A percentile compares a stretch with the other conserved stretches of the same genome.
phyloP scores from a whole-genome alignment of 2,329 filamentous ascomycete genomes.

The Beauveria sp. region DNA sequence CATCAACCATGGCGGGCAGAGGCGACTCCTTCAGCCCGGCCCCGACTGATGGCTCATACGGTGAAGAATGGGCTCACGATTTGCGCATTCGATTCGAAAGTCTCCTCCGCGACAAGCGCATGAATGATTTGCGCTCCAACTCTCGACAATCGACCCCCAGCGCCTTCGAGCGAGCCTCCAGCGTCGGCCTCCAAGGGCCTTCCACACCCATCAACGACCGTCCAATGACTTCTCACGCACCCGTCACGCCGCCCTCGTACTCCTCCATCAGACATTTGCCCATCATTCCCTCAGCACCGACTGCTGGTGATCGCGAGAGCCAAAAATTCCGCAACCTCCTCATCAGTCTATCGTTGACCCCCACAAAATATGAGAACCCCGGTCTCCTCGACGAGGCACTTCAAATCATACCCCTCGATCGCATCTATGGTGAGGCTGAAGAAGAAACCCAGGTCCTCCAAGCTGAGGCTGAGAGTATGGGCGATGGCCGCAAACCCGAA shows the following conservation, averaged over 20 bases:
- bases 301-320: slow-evolving; percentile 54
- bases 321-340: slow-evolving; percentile 76
- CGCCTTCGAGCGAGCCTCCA: slow-evolving; percentile 43
- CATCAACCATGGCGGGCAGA: slow-evolving; percentile 31
- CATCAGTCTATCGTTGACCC: slow-evolving; percentile 77
- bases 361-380: slow-evolving; percentile 92
- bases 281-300: slow-evolving; percentile 64
- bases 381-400: slow-evolving; percentile 89
- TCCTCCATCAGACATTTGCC: slow-evolving; percentile 43
- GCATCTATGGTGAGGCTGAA: slow-evolving; percentile 89
- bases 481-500: slow-evolving; percentile 68
- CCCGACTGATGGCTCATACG: slow-evolving; percentile 37
- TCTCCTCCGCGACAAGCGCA: slow-evolving; percentile 74
- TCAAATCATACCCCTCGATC: slow-evolving; percentile 75
- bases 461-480: slow-evolving; percentile 82
- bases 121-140: slow-evolving; percentile 61
- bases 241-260: slow-evolving; percentile 38
- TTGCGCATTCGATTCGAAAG: slow-evolving; percentile 81
- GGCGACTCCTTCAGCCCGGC: slow-evolving; percentile 25
- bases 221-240: slow-evolving; percentile 40
- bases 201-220: slow-evolving; percentile 32
- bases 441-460: slow-evolving; percentile 84
- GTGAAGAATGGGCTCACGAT: slow-evolving; percentile 70
- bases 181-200: slow-evolving; percentile 34
- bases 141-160: slow-evolving; percentile 53